These are phyloP conservation scores for Escallonia rubra DNA, from an alignment of 129 eudicot species.

Conservation along the genomic window DNA sequence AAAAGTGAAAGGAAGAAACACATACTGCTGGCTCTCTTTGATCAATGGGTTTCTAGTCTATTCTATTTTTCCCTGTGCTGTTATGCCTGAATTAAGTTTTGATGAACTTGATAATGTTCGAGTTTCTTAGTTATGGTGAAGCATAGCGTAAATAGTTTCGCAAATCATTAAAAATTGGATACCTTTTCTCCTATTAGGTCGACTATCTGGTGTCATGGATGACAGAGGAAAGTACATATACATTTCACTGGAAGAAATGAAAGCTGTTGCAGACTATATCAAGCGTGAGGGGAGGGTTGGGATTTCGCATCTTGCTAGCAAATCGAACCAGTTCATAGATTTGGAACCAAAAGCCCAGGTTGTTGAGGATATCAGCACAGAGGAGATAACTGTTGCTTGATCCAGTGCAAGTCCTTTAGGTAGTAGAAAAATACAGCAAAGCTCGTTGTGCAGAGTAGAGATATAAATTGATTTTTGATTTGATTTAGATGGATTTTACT, in stretches of 20 bases:
- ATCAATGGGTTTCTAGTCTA: not conserved
- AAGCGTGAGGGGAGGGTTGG: conserved; percentile 91
- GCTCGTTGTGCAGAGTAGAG: not conserved
- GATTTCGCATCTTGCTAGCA: conserved; percentile 90
- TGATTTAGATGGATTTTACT: not conserved
- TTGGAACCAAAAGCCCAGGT: conserved; percentile 75
- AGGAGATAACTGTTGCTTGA: conserved; percentile 69
- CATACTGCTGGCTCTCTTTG: not conserved
- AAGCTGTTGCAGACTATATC: conserved; percentile 94
- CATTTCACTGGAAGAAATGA: conserved; percentile 94
- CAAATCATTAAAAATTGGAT: not conserved
- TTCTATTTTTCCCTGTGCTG: not conserved
- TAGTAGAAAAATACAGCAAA: not conserved
- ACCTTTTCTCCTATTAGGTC: conserved; percentile 38
- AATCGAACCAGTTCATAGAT: conserved; percentile 93
- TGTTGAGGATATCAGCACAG: conserved; percentile 55
- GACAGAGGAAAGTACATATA: conserved; percentile 97
- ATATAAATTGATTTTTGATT: not conserved
- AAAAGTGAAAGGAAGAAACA: not conserved
- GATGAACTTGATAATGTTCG: no score
- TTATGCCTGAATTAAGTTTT: no score
- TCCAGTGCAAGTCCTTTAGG: conserved; percentile 11
- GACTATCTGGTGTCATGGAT: conserved; percentile 96
- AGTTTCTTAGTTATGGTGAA: no score
- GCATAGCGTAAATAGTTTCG: no score